A percentile compares a stretch with the other conserved stretches of the same genome.
These are phyloP conservation scores for Trichoderma virens DNA, from an alignment of 495 filamentous ascomycete species.

Conservation along the genomic window DNA sequence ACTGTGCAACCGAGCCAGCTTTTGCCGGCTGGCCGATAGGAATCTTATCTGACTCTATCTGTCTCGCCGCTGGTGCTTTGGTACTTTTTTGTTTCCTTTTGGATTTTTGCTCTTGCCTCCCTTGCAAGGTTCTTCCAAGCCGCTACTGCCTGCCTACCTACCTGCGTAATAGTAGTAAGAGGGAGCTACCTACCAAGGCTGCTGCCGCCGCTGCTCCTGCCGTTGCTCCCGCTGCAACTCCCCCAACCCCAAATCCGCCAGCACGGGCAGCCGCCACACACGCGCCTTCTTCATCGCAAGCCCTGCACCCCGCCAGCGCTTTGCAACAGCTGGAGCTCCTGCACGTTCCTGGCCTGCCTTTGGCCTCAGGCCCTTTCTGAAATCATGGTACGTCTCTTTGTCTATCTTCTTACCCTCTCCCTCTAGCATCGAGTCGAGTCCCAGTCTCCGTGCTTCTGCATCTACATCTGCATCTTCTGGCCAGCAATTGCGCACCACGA, in stretches of 20 bases:
- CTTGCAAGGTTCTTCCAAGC: not conserved
- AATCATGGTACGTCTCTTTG: conserved; percentile 3
- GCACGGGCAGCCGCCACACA: not conserved
- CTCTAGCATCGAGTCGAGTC: not conserved
- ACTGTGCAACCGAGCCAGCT: too few relatives aligned
- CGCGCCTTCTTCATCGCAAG: conserved; percentile 1
- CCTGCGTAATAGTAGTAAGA: too few relatives aligned
- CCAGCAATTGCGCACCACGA: too few relatives aligned
- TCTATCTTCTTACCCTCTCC: not conserved
- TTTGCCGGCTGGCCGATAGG: too few relatives aligned
- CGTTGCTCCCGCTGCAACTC: conserved; percentile 3
- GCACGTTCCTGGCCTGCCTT: conserved; percentile 5
- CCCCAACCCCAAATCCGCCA: not conserved
- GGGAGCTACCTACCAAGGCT: not conserved
- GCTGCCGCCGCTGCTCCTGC: not conserved
- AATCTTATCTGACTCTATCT: too few relatives aligned
- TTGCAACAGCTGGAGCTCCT: conserved; percentile 2
- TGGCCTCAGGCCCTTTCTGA: not conserved
- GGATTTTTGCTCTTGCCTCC: not conserved
- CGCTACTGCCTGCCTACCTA: not conserved
- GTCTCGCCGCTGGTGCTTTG: not conserved
- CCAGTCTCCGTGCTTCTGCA: not conserved
- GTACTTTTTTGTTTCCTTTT: not conserved
- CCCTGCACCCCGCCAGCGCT: conserved; percentile 5
- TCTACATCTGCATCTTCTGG: not conserved